Evolutionary conservation across 768 basidiomycete species (phyloP), one percentile per base, ranked within the genome.

Genomic region (Hortiboletus campestris): DNA sequence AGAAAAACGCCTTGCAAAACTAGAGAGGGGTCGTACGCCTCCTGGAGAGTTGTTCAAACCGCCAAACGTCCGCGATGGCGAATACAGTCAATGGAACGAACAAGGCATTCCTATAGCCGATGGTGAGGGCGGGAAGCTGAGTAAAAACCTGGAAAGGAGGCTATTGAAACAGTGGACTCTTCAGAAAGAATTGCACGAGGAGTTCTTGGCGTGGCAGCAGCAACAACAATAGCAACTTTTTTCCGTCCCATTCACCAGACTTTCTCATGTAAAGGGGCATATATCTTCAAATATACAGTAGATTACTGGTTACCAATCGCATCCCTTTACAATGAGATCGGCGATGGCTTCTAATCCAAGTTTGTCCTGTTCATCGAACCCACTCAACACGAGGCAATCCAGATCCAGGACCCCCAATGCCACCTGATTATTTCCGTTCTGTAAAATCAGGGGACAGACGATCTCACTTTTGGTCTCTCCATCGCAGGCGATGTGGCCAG

Each of bases 401-500:
- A 98, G 75, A 73, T 98, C 94, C 40, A 97, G 73, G 19, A 88
- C 84, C n/a, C 85, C 85, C 45, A 83, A 53, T 19, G 75, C 70
- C 31, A 66, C 62, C 28, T 67, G 65, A n/a, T 62, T 71, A 38
- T 70, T 71, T 48, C 70, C 66, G 22, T 53, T 49, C 34, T 57
- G 59, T 38, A 78, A 60, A 43, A 85, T 67, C 17, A 98, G 76
- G 8, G 95, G 95, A 47, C 89, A 75, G 22, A 97, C 94, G 47
- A 98, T 84, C 70, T 98, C 96, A 63, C 90, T 91, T 65, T 87
- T 86, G 2, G 95, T 96, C 50, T 87, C 84, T 20, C 85, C 90
- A 62, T 98, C 94, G 66, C 96, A 98, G 3, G 93, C 91, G 58
- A 97, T 96, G 67, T 98, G 96, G 0, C 95, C 94, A 1, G 91